Evolutionary conservation across 129 eudicot genomes (phyloP), one percentile per base, ranked within the genome.

Genomic region (Escallonia rubra): DNA sequence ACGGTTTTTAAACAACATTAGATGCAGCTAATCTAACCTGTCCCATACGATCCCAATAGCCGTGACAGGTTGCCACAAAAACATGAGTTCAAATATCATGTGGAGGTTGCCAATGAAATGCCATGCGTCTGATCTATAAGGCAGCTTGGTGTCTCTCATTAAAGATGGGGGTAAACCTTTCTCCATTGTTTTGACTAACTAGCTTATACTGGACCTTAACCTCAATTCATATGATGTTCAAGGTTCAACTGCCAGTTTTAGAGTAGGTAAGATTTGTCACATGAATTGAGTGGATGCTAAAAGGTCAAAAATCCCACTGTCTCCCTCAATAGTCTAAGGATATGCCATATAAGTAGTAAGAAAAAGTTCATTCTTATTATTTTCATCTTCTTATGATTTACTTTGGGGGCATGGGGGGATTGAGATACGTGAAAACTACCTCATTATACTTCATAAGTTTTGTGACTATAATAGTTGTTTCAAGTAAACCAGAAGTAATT

Each of bases 401-500:
- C 34, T 23, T 23, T 23, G 1, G 34, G 34, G 34, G 34, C 34
- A 23, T 23, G 34, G 1, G 34, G 34, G 34, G 34, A 23, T 23
- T 68, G 39, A 60, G 57, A 43, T 68, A 7, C 7, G 49, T 11
- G 52, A 5, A 43, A 57, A 64, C 58, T 82, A 92, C 98, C 98
- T 92, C 98, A 34, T 68, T 80, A 75, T 78, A 89, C 72, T 86
- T 92, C 88, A 92, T 80, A 74, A 92, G 68, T 75, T 88, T 92
- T 64, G 95, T 66, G 71, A 87, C 96, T 67, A 86, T 92, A 39
- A 46, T 71, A 55, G 91, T 84, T 71, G 98, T 92, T 82, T 87
- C 96, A 68, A 82, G 85, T 74, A 92, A 75, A 59, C 98, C 98
- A 80, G 98, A 89, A 57, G 96, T 80, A 73, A 92, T 92, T 75